Evolutionary conservation across 176 grass and related monocot species (phyloP).

Genomic region (Juncus effusus): DNA sequence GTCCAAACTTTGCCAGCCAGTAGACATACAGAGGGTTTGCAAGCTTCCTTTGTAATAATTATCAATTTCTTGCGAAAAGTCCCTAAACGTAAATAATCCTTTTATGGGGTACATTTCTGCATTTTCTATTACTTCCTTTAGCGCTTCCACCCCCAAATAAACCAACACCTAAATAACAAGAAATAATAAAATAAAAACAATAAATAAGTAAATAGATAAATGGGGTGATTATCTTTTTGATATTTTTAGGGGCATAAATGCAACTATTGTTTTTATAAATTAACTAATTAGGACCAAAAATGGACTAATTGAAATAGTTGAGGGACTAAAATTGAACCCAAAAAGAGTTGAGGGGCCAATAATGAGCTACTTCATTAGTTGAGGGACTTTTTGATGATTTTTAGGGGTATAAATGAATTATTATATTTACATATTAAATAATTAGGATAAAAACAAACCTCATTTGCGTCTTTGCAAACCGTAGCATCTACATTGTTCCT

Average conservation of each 20-base stretch:
- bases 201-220: too few species aligned
- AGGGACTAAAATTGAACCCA: too few species aligned
- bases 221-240: too few species aligned
- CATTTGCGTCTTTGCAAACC: conserved; percentile 92
- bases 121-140: conserved; percentile 69
- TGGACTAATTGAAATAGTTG: too few species aligned
- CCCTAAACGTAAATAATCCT: conserved; percentile 70
- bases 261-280: conserved; percentile 12
- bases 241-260: not conserved
- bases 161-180: conserved; percentile 64
- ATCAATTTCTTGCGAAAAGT: conserved; percentile 81
- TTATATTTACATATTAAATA: conserved; percentile 20
- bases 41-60: conserved; percentile 68
- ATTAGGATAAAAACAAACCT: conserved; percentile 50
- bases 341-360: too few species aligned
- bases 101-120: conserved; percentile 90
- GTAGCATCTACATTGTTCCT: conserved; percentile 44
- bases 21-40: conserved; percentile 54
- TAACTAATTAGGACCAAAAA: too few species aligned
- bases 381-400: not conserved
- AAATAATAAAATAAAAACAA: conserved; percentile 5
- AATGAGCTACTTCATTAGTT: too few species aligned
- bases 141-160: conserved; percentile 69
- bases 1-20: conserved; percentile 85
- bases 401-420: conserved; percentile 3